Evolutionary conservation across 768 basidiomycete genomes (phyloP), one percentile per base, ranked within the genome.

Genomic region (Tricholomella constricta): DNA sequence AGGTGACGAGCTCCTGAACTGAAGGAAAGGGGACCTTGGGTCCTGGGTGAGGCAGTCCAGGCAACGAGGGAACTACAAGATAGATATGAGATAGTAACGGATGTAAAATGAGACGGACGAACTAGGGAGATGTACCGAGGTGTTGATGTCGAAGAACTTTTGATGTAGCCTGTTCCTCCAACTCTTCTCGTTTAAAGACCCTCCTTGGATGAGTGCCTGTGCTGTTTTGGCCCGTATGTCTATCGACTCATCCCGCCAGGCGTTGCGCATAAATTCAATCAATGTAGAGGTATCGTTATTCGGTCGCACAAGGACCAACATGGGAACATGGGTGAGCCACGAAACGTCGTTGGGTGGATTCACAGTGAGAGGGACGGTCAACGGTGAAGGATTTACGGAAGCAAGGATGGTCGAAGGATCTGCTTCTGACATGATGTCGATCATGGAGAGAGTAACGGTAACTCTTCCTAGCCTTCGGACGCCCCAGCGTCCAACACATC

Each of bases 401-500:
- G 78, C 76, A 5, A 91, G 79, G 3, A 74, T 57, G 7, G 67
- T 56, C 1, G 67, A 65, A 2, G 70, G 65, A 43, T 80, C 68
- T 44, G 73, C 58, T 40, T 76, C 67, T 5, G 84, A 76, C 22
- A 73, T 67, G 2, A 91, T 63, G 26, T 72, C 63, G 53, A 88
- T 74, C 2, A 75, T 77, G 41, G 75, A 78, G 48, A 86, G 67
- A 48, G 77, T 70, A 36, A 87, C 75, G 4, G 88, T 78, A 11
- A 88, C 79, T 12, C 69, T 73, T 55, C 81, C 79, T 47, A 92
- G 59, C 11, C 64, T 69, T 29, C 74, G 73, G 26, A 91, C 77
- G 5, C 86, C 81, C 79, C 87, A 85, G 29, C 86, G 76, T 2
- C 88, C 89, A 15, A 90, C 52, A 2, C 78, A 72, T 67, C 86